Base-by-base conservation (phyloP, 345 rosid genomes). In the Stellera chamaejasme region DNA sequence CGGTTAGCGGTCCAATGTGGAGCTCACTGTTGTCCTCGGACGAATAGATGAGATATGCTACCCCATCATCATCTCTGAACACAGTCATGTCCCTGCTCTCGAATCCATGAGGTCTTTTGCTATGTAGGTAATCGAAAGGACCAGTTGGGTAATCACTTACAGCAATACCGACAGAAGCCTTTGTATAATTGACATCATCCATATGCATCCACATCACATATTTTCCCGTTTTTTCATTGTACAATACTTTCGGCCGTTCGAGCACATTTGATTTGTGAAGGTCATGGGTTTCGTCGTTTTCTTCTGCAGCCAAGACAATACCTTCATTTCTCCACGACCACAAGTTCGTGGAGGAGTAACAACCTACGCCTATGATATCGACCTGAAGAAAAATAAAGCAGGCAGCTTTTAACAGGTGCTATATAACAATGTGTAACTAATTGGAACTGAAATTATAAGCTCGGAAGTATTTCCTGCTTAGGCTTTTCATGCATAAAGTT, bases 131-230 rank as follows among this genome's bases (percentile, higher is more conserved):
- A 58, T 70, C 52, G 4, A 89, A 89, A 7, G 91, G 97, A 66
- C 95, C 95, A 9, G 85, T 77, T 1, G 95, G 91, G 56, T 56
- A 76, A 66, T 80, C 72, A 14, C 91, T 85, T 45, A 75, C 48
- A 25, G 95, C 95, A 12, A 89, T 56, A 23, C 97, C 95, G 43
- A 83, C 82, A 3, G 87, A 65, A 46, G 97, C 97, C 82, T 85
- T 85, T 27, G 97, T 89, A 60, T 89, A 89, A 81, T 89, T 89
- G 55, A 72, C 74, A 61, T 85, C 89, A 48, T 89, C 97, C 3
- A 85, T 77, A 62, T 89, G 97, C 97, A 89, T 85, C 95, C 97
- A 89, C 91, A 89, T 89, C 28, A 85, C 89, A 45, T 89, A 89
- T 49, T 85, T 85, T 12, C 71, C 71, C 0, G 91, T 80, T 48